Evolutionary conservation across 1,284 basidiomycete species (phyloP).

Genomic region (Ganoderma lingzhi): DNA sequence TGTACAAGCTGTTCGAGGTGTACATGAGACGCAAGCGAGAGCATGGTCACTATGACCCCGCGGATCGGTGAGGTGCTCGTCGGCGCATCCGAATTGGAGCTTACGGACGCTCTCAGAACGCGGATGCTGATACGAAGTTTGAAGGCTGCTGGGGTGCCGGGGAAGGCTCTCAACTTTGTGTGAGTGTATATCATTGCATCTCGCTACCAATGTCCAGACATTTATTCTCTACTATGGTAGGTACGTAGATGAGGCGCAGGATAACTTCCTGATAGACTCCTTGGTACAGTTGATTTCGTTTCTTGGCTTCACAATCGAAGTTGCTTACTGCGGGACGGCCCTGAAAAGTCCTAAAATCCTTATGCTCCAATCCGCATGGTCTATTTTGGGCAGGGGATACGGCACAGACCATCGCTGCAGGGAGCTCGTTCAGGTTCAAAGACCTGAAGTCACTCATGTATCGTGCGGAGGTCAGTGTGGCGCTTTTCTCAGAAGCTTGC

Average conservation of each 20-base stretch:
- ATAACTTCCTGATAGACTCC: slow-evolving; percentile 74
- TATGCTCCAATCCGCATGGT: slow-evolving; percentile 71
- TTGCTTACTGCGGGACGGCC: not conserved
- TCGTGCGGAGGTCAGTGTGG: slow-evolving; percentile 61
- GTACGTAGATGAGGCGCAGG: slow-evolving; percentile 80
- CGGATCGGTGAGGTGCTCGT: slow-evolving; percentile 58
- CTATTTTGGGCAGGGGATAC: slow-evolving; percentile 85
- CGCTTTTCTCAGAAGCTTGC: not conserved
- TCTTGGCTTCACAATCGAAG: not conserved
- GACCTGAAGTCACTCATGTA: slow-evolving; percentile 75
- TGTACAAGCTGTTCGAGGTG: slow-evolving; percentile 35
- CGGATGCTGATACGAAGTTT: slow-evolving; percentile 57
- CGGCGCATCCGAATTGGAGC: not conserved
- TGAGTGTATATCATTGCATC: slow-evolving; percentile 40
- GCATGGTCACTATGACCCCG: slow-evolving; percentile 61
- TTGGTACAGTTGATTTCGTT: not conserved
- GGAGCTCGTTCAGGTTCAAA: slow-evolving; percentile 76
- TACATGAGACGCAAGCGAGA: slow-evolving; percentile 59
- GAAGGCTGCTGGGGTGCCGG: slow-evolving; percentile 43
- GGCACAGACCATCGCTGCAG: slow-evolving; percentile 79
- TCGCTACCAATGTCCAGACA: not conserved
- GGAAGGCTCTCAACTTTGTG: slow-evolving; percentile 63
- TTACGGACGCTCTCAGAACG: slow-evolving; percentile 45
- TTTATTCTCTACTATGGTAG: slow-evolving; percentile 42
- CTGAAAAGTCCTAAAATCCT: slow-evolving; percentile 55